A percentile compares a stretch with the other conserved stretches of the same genome.
These are phyloP conservation scores for Citrullus mucosospermus DNA, from an alignment of 306 rosid genomes.

Conservation along the genomic window DNA sequence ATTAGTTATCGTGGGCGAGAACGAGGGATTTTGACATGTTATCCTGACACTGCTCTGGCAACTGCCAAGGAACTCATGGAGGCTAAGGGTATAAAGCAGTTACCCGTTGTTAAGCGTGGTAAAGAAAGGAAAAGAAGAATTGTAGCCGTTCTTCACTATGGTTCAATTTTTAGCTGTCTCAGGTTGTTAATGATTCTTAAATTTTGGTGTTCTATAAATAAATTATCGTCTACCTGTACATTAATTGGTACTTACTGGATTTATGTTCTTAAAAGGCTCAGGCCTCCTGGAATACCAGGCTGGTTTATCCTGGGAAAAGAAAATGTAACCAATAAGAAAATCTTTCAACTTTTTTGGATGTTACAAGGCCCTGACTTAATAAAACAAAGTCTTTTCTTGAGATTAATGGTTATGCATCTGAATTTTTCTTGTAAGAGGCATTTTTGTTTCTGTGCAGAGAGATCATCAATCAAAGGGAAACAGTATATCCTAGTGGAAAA, in stretches of 20 bases:
- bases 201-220: not conserved
- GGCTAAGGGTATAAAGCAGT: conserved; percentile 81
- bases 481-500: conserved; percentile 29
- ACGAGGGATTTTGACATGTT: conserved; percentile 79
- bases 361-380: not conserved
- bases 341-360: not conserved
- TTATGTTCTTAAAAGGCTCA: not conserved
- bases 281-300: not conserved
- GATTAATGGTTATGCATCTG: not conserved
- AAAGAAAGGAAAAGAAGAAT: conserved; percentile 54
- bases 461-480: conserved; percentile 36
- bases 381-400: not conserved
- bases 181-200: conserved; percentile 37
- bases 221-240: not conserved
- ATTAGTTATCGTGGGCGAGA: conserved; percentile 63
- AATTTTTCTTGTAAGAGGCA: not conserved
- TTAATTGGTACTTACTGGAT: not conserved
- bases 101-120: conserved; percentile 76
- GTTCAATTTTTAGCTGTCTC: conserved; percentile 55
- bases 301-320: not conserved
- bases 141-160: conserved; percentile 72
- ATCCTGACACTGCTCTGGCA: conserved; percentile 64
- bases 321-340: not conserved
- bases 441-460: conserved; percentile 41
- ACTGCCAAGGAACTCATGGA: conserved; percentile 92